phyloP scores from a whole-genome alignment of 1,284 basidiomycete species.

The Wolfiporia cocos region DNA sequence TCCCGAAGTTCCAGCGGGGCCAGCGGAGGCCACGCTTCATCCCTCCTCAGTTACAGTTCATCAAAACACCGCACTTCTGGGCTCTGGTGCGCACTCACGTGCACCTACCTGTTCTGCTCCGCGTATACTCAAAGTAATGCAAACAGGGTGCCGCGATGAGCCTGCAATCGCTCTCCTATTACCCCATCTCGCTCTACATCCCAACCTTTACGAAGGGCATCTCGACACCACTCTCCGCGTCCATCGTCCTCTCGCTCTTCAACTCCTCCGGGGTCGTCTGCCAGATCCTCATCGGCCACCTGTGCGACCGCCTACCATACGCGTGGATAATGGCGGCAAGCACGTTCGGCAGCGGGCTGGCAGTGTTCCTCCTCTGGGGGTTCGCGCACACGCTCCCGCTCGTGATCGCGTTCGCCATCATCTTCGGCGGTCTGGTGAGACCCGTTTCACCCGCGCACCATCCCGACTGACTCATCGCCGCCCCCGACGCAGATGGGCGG shows the following conservation, averaged over 20 bases:
- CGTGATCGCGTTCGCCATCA: slow-evolving; percentile 21
- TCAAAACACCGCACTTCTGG: slow-evolving; percentile 20
- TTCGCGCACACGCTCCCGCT: slow-evolving; percentile 20
- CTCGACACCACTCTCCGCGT: slow-evolving; percentile 20
- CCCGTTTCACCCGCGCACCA: background rate
- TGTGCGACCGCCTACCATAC: slow-evolving; percentile 22
- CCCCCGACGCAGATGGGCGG: slow-evolving; percentile 17
- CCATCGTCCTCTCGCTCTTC: slow-evolving; percentile 22
- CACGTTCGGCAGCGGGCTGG: slow-evolving; percentile 19
- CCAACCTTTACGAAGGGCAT: slow-evolving; percentile 20
- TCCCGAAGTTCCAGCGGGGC: slow-evolving; percentile 14
- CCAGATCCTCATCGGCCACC: slow-evolving; percentile 20
- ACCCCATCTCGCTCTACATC: slow-evolving; percentile 25
- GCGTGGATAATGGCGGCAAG: slow-evolving; percentile 22
- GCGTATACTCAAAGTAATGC: background rate
- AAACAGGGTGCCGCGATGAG: slow-evolving; percentile 15
- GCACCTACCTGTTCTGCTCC: background rate
- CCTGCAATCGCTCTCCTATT: slow-evolving; percentile 23
- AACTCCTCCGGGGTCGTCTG: slow-evolving; percentile 22
- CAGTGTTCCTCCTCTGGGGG: slow-evolving; percentile 24
- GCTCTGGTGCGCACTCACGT: slow-evolving; percentile 14
- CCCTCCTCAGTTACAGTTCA: slow-evolving; percentile 20
- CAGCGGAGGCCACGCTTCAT: slow-evolving; percentile 17
- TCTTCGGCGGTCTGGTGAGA: slow-evolving; percentile 23
- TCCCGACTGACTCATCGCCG: background rate